These are phyloP conservation scores for Xerocomus cyaneibrunnescens DNA, from an alignment of 1,284 basidiomycete species.

Conservation along the genomic window DNA sequence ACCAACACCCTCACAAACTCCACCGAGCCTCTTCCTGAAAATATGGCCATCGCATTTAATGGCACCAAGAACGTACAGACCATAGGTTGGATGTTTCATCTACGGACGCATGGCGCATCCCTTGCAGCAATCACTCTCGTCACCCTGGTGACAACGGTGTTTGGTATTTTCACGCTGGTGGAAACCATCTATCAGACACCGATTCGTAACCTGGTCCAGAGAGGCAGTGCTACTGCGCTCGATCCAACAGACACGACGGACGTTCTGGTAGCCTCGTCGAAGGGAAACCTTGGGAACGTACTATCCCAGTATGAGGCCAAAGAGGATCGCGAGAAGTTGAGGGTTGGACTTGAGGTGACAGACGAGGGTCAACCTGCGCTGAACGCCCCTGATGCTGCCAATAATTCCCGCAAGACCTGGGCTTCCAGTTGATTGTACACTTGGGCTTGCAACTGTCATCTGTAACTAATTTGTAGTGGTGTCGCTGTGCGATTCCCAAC, in stretches of 20 bases:
- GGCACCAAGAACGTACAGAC: not conserved
- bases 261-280: not conserved
- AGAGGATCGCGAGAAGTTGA: not conserved
- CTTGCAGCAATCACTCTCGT: not conserved
- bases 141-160: not conserved
- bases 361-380: not conserved
- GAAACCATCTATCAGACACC: not conserved
- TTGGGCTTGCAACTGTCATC: too few species aligned
- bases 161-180: not conserved
- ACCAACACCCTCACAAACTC: too few species aligned
- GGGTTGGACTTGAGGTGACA: not conserved
- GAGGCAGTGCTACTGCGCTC: not conserved
- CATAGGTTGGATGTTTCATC: not conserved
- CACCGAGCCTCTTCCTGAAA: not conserved
- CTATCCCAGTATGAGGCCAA: not conserved
- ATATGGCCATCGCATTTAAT: not conserved
- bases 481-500: too few species aligned
- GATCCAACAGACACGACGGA: not conserved
- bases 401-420: not conserved
- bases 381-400: not conserved
- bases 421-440: not conserved
- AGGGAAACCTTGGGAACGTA: not conserved
- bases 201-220: not conserved
- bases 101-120: not conserved
- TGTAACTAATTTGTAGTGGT: too few species aligned